phyloP scores from a whole-genome alignment of 176 grass and related monocot species.

The Zea luxurians region DNA sequence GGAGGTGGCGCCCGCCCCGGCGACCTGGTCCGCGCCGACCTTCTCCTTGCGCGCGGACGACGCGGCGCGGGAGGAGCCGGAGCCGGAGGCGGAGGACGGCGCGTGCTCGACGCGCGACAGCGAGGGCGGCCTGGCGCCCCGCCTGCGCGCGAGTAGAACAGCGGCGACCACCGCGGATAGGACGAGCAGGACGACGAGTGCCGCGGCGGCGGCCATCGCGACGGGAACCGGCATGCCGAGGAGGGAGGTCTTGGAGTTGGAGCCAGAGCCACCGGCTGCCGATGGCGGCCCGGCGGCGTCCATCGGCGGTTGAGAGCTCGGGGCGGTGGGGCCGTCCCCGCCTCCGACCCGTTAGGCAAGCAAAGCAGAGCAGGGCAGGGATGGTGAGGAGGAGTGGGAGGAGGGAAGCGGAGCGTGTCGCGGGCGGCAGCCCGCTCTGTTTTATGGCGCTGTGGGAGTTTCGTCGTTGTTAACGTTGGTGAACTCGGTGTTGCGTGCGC shows the following conservation, averaged over 20 bases:
- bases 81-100: conserved; percentile 12
- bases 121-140: conserved; percentile 21
- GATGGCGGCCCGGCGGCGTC: too few species aligned
- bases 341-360: conserved; percentile 25
- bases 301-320: neutral
- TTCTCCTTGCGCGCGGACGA: conserved; percentile 51
- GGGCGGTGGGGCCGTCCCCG: conserved; percentile 3
- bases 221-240: conserved; percentile 34
- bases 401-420: conserved; percentile 8
- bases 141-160: conserved; percentile 29
- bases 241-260: neutral
- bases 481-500: conserved; percentile 36
- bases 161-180: conserved; percentile 30
- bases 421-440: conserved; percentile 30
- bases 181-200: conserved; percentile 39
- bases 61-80: conserved; percentile 45
- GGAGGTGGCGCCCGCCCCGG: neutral
- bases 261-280: too few species aligned
- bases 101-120: conserved; percentile 51
- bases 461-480: neutral
- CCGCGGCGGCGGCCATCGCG: conserved; percentile 26
- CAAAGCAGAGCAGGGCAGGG: neutral
- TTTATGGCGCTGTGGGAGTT: conserved; percentile 31
- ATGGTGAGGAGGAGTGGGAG: neutral
- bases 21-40: conserved; percentile 7